phyloP scores from a whole-genome alignment of 805 yeast genomes.

The Yarrowia divulgata region DNA sequence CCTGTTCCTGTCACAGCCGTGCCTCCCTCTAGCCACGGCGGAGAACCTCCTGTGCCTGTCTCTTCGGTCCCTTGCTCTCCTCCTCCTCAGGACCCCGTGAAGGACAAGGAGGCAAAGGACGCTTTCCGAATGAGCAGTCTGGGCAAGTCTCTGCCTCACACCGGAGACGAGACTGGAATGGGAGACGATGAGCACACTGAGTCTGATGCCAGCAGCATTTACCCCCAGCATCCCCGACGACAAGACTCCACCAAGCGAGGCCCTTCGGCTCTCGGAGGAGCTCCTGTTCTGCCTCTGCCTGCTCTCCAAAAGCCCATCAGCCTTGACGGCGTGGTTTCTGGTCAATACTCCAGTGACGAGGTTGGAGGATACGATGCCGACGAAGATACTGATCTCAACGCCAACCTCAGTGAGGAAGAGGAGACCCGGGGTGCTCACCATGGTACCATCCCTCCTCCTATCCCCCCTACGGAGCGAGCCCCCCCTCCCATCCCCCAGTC shows the following conservation, averaged over 20 bases:
- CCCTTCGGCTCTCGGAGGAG: conserved; percentile 40
- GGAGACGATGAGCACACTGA: conserved; percentile 48
- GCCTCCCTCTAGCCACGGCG: conserved; percentile 12
- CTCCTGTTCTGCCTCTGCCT: conserved; percentile 34
- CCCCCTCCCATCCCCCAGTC: conserved; percentile 44
- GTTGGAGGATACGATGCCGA: conserved; percentile 77
- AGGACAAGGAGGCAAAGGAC: conserved; percentile 30
- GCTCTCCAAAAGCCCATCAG: conserved; percentile 44
- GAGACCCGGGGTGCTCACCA: conserved; percentile 18
- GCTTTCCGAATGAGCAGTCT: conserved; percentile 28
- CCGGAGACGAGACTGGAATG: conserved; percentile 43
- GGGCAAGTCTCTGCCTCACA: conserved; percentile 32
- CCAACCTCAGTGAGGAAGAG: conserved; percentile 41
- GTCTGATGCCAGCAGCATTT: conserved; percentile 43
- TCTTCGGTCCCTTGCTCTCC: conserved; percentile 31
- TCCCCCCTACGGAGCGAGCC: conserved; percentile 44
- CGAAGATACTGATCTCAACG: conserved; percentile 55
- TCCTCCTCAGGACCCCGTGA: conserved; percentile 17
- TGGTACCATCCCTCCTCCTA: conserved; percentile 42
- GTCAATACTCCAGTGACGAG: conserved; percentile 56
- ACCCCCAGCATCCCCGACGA: conserved; percentile 41
- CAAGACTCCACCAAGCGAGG: conserved; percentile 40
- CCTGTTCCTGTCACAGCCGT: conserved; percentile 3
- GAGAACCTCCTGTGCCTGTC: conserved; percentile 33
- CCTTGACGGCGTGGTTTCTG: conserved; percentile 62